Evolutionary conservation across 805 yeast species (phyloP).

Genomic region (Wickerhamomyces bisporus): DNA sequence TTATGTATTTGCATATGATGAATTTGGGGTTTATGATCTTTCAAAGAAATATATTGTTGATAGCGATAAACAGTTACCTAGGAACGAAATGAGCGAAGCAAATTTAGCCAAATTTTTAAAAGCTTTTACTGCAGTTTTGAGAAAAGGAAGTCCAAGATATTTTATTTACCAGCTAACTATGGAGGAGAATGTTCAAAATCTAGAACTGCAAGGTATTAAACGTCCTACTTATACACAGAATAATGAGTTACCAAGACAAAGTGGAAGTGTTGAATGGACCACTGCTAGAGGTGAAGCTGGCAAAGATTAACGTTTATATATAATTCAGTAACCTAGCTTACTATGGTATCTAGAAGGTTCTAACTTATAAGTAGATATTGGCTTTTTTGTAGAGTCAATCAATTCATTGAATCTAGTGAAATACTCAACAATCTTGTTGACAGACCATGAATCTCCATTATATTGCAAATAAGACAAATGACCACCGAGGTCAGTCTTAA

Average conservation of each 20-base stretch:
- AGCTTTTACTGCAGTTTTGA: constrained; percentile 31
- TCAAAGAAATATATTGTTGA: constrained; percentile 58
- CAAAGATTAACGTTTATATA: background rate
- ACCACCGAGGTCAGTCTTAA: constrained; percentile 64
- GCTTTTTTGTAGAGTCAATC: constrained; percentile 22
- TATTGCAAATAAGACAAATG: constrained; percentile 52
- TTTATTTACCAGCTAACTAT: constrained; percentile 33
- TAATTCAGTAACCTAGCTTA: constrained; percentile 13
- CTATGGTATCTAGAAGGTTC: constrained; percentile 12
- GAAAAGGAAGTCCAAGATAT: constrained; percentile 26
- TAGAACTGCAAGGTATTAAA: constrained; percentile 22
- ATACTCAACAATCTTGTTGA: constrained; percentile 35
- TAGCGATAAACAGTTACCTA: constrained; percentile 37
- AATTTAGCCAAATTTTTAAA: constrained; percentile 32
- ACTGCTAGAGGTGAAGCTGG: constrained; percentile 77
- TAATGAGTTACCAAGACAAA: constrained; percentile 44
- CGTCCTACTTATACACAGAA: constrained; percentile 5
- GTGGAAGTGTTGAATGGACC: constrained; percentile 78
- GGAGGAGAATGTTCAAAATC: constrained; percentile 33
- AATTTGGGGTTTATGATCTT: constrained; percentile 62
- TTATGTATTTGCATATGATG: constrained; percentile 67
- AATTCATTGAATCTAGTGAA: constrained; percentile 33
- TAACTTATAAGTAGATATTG: constrained; percentile 14
- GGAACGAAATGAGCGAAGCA: constrained; percentile 39
- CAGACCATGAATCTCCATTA: constrained; percentile 44